A percentile compares a stretch with the other conserved stretches of the same genome.
Conservation (phyloP, 495 filamentous ascomycete genomes). For the Penicillium egyptiacum region DNA sequence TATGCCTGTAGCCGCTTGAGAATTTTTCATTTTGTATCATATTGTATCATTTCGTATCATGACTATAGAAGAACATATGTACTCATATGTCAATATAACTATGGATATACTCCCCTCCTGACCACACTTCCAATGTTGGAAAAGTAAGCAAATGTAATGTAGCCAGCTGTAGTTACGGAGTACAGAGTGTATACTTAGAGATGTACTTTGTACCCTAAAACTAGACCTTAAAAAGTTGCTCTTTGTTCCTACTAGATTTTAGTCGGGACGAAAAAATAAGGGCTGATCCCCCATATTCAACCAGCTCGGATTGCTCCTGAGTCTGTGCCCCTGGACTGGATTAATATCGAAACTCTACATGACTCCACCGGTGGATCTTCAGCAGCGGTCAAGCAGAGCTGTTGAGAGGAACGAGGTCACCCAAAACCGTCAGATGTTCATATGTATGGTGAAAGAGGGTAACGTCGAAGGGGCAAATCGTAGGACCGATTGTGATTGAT, state of each 20-base stretch:
- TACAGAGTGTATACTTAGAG: not conserved
- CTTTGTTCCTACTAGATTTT: slow-evolving; percentile 4
- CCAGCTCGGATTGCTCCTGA: slow-evolving; percentile 28
- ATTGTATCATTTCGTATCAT: not conserved
- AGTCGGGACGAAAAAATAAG: slow-evolving; percentile 9
- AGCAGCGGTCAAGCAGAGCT: slow-evolving; percentile 14
- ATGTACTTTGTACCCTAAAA: slow-evolving; percentile 1
- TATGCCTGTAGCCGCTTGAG: slow-evolving; percentile 18
- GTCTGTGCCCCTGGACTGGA: slow-evolving; percentile 28
- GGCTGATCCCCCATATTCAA: slow-evolving; percentile 21
- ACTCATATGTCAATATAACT: not conserved
- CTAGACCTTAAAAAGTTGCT: not conserved
- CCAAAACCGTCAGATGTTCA: slow-evolving; percentile 6
- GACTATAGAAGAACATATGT: not conserved
- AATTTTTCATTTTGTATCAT: not conserved
- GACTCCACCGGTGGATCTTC: slow-evolving; percentile 18
- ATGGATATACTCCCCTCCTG: not conserved
- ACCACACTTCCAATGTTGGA: not conserved
- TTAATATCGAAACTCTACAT: slow-evolving; percentile 14
- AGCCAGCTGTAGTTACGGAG: not conserved
- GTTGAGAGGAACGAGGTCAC: slow-evolving; percentile 3
- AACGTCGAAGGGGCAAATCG: slow-evolving; percentile 7
- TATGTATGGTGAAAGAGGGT: slow-evolving; percentile 2
- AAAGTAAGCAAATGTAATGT: not conserved
- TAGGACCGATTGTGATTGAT: slow-evolving; percentile 8